Evolutionary conservation across 441 rosid genomes (phyloP).

Genomic region (Rhodomyrtus psidioides): DNA sequence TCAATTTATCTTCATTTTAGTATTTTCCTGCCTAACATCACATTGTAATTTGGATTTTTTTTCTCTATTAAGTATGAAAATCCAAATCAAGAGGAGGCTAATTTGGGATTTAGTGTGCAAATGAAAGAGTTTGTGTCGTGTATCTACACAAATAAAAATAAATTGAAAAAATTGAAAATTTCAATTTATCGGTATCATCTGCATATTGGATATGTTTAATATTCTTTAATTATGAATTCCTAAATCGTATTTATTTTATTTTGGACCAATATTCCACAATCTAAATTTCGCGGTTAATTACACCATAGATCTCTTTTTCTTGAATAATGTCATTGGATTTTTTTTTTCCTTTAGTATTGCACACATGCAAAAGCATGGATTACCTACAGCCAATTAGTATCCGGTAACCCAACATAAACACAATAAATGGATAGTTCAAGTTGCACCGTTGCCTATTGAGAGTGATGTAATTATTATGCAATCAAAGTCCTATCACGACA

Average conservation of each 20-base stretch:
- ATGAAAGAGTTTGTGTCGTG: background rate
- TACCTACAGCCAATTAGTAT: background rate
- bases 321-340: background rate
- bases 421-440: background rate
- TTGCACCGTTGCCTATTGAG: background rate
- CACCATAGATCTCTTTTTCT: background rate
- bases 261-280: background rate
- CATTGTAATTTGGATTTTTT: background rate
- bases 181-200: background rate
- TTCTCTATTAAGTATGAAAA: background rate
- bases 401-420: background rate
- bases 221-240: background rate
- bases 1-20: background rate
- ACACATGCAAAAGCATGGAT: background rate
- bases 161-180: background rate
- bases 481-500: background rate
- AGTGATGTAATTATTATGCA: background rate
- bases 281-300: background rate
- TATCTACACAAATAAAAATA: background rate
- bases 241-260: background rate
- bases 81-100: background rate
- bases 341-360: background rate
- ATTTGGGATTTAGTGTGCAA: background rate
- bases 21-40: background rate
- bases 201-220: background rate